Evolutionary conservation across 1,139 yeast genomes (phyloP).

Genomic region (Sugiyamaella japonica): DNA sequence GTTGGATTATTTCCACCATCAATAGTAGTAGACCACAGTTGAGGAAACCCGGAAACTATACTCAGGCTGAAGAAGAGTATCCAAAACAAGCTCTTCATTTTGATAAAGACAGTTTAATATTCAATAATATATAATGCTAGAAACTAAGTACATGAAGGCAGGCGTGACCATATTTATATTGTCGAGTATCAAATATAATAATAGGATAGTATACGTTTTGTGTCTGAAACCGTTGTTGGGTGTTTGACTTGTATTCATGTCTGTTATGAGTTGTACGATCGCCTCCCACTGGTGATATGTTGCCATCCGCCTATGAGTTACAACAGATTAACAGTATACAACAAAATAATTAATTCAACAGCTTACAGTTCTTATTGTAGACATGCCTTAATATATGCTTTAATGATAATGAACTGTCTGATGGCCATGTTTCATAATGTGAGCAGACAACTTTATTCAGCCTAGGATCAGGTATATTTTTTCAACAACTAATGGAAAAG

Average conservation of each 20-base stretch:
- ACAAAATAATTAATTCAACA: background rate
- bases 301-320: background rate
- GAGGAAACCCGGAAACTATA: background rate
- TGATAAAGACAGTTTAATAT: background rate
- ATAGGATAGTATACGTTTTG: too few species aligned
- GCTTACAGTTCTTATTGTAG: background rate
- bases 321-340: background rate
- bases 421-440: background rate
- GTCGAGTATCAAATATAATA: background rate
- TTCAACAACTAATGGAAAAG: too few species aligned
- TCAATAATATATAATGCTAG: background rate
- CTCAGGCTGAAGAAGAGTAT: slow-evolving; percentile 5
- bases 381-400: background rate
- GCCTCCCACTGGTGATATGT: background rate
- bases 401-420: background rate
- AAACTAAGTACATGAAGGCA: background rate
- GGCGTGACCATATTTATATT: background rate
- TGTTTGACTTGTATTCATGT: background rate
- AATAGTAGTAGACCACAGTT: background rate
- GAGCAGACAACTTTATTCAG: background rate
- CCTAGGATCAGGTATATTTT: too few species aligned
- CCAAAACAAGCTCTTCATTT: slow-evolving; percentile 6
- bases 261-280: background rate
- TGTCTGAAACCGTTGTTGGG: background rate
- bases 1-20: background rate